Conservation (phyloP, 1,284 basidiomycete genomes). For the Paramarasmius palmivorus region DNA sequence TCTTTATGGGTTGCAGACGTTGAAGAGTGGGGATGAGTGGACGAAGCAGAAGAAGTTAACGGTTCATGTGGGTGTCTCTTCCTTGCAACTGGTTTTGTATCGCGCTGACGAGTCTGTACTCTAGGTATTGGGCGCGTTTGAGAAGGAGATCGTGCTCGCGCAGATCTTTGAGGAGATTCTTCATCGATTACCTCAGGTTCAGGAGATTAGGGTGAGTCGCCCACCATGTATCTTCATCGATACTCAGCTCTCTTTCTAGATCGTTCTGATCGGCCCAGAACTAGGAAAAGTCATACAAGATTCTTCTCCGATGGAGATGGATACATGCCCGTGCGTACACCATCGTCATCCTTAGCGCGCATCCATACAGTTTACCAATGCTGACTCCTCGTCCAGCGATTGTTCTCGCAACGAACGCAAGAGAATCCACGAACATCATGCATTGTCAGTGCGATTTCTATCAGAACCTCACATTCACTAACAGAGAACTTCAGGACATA, state of each 20-base stretch:
- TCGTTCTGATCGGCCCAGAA: conserved; percentile 32
- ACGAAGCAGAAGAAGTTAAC: conserved; percentile 27
- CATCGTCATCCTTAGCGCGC: neutral
- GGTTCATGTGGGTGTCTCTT: conserved; percentile 30
- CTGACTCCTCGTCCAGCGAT: neutral
- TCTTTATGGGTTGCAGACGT: conserved; percentile 28
- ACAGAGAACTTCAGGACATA: conserved; percentile 28
- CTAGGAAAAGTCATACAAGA: conserved; percentile 14
- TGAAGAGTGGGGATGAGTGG: conserved; percentile 28
- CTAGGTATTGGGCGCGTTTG: conserved; percentile 32
- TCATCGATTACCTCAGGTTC: conserved; percentile 33
- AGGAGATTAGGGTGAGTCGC: conserved; percentile 28
- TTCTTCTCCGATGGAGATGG: conserved; percentile 17
- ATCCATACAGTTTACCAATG: no score
- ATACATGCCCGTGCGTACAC: conserved; percentile 31
- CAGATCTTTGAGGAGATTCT: conserved; percentile 37
- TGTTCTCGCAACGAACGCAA: neutral
- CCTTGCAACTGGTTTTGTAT: neutral
- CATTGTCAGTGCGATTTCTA: neutral
- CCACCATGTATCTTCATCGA: neutral
- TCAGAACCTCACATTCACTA: no score
- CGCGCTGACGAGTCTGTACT: neutral
- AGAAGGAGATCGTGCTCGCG: conserved; percentile 25
- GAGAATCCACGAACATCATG: neutral
- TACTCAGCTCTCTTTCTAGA: conserved; percentile 16